Conservation (phyloP, 75 land plant species). For the Azolla pinnata region DNA sequence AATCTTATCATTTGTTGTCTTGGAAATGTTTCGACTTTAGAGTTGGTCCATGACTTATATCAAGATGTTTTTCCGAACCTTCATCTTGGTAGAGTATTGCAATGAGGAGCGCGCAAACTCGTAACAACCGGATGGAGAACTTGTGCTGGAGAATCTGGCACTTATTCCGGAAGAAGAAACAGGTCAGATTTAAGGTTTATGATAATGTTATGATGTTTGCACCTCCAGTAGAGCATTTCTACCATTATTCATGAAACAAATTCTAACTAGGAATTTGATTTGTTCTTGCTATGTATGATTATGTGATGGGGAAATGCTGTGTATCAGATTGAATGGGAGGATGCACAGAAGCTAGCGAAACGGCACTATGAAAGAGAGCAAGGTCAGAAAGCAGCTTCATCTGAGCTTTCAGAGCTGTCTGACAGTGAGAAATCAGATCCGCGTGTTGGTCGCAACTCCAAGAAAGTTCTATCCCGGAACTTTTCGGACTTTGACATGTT, state of each 20-base stretch:
- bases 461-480: not conserved
- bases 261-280: not conserved
- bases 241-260: not conserved
- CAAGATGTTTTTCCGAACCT: not conserved
- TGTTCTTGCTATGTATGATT: no score
- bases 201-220: no score
- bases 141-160: conserved; percentile 99
- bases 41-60: no score
- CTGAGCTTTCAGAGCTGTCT: conserved; percentile 43
- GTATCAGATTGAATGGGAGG: conserved; percentile 51
- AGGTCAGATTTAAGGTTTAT: conserved; percentile 25
- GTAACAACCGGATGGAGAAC: conserved; percentile 77
- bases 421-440: conserved; percentile 44
- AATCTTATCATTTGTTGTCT: no score
- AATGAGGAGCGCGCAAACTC: conserved; percentile 69
- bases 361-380: conserved; percentile 41
- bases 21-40: no score
- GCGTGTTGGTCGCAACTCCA: not conserved
- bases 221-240: no score
- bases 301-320: no score
- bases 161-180: conserved; percentile 72
- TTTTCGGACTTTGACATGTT: conserved; percentile 7
- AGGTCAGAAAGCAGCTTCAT: conserved; percentile 37
- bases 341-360: conserved; percentile 27
- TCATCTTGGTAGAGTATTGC: conserved; percentile 27